Conservation (phyloP, 345 rosid species). For the Salix caprea region DNA sequence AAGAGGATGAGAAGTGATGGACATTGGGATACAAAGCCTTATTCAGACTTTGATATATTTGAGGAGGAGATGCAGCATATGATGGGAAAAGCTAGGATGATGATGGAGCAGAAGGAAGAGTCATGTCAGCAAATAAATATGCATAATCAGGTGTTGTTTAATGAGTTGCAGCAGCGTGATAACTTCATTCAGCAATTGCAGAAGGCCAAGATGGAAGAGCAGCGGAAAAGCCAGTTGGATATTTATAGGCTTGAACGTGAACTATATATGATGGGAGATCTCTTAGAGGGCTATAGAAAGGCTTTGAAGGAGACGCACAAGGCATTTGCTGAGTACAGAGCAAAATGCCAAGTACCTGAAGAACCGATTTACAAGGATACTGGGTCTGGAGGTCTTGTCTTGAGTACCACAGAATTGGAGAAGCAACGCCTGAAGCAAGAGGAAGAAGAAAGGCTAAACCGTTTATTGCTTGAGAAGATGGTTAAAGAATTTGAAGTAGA, state of each 20-base stretch:
- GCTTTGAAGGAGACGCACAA: conserved; percentile 59
- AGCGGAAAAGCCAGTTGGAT: conserved; percentile 44
- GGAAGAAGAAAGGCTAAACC: conserved; percentile 57
- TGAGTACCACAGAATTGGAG: conserved; percentile 63
- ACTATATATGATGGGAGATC: conserved; percentile 59
- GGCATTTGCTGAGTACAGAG: conserved; percentile 63
- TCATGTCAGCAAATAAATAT: conserved; percentile 33
- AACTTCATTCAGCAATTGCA: conserved; percentile 53
- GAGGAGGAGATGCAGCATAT: conserved; percentile 46
- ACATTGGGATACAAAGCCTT: conserved; percentile 43
- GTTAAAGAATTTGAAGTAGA: conserved; percentile 48
- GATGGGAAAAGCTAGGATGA: conserved; percentile 48
- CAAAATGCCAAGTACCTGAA: conserved; percentile 43
- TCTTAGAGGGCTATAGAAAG: conserved; percentile 70
- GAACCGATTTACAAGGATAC: conserved; percentile 70
- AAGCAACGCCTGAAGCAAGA: conserved; percentile 59
- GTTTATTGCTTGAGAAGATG: conserved; percentile 34
- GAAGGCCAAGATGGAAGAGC: conserved; percentile 54
- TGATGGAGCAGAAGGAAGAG: conserved; percentile 47
- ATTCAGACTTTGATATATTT: conserved; percentile 39
- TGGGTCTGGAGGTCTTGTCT: conserved; percentile 74
- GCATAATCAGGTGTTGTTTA: conserved; percentile 49
- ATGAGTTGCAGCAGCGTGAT: conserved; percentile 49
- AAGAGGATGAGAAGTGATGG: conserved; percentile 70
- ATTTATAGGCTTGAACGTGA: conserved; percentile 68